phyloP scores from a whole-genome alignment of 116 monocot species.

The Trichopus zeylanicus region DNA sequence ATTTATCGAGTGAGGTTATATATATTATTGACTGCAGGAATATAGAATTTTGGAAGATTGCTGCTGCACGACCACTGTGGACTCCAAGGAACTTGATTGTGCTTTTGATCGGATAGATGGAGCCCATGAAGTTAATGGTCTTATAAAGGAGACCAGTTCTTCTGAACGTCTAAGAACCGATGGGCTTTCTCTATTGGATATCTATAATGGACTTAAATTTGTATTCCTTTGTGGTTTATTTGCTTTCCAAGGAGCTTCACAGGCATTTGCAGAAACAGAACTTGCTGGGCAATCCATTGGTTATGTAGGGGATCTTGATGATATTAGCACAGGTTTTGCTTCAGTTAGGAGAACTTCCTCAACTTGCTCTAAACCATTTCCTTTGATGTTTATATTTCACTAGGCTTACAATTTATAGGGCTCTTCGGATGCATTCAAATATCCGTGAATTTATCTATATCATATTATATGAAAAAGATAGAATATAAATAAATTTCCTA shows the following conservation, averaged over 20 bases:
- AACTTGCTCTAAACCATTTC: neutral
- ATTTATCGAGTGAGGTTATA: too few relatives aligned
- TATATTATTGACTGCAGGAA: neutral
- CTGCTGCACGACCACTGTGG: neutral
- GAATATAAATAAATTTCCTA: too few relatives aligned
- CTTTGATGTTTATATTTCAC: too few relatives aligned
- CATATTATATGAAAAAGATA: too few relatives aligned
- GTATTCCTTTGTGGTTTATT: slow-evolving; percentile 32
- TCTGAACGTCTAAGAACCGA: neutral
- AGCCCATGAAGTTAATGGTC: neutral
- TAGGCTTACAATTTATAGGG: too few relatives aligned
- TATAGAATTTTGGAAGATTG: neutral
- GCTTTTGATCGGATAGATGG: neutral
- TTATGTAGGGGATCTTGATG: slow-evolving; percentile 70
- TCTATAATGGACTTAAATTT: slow-evolving; percentile 22
- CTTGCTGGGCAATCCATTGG: slow-evolving; percentile 19
- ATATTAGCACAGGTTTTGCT: slow-evolving; percentile 98
- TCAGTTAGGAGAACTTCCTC: slow-evolving; percentile 90
- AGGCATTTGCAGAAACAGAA: slow-evolving; percentile 53
- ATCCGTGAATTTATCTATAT: too few relatives aligned
- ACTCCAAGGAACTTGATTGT: neutral
- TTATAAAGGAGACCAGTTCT: neutral
- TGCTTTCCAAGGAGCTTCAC: slow-evolving; percentile 40
- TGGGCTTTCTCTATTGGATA: slow-evolving; percentile 1
- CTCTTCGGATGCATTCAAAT: too few relatives aligned